phyloP scores from a whole-genome alignment of 2,329 filamentous ascomycete species.

The Kalaharituber pfeilii region DNA sequence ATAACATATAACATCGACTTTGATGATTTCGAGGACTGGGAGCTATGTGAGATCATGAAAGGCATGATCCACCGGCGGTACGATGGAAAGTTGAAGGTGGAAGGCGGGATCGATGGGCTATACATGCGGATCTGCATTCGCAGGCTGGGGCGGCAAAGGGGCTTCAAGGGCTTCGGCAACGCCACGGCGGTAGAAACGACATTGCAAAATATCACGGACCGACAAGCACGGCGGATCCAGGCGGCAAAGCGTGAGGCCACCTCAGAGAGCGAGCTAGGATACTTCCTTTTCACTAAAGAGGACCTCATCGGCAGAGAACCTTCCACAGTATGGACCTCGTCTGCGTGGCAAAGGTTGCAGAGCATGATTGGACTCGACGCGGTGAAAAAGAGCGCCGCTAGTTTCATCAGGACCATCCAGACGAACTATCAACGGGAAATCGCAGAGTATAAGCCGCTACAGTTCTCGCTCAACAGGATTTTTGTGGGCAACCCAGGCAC shows the following conservation, averaged over 20 bases:
- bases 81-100: conserved; percentile 38
- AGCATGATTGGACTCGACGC: conserved; percentile 39
- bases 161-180: conserved; percentile 53
- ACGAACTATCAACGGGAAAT: conserved; percentile 51
- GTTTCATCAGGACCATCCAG: conserved; percentile 43
- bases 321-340: conserved; percentile 34
- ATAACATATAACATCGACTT: conserved; percentile 51
- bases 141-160: conserved; percentile 44
- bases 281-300: conserved; percentile 43
- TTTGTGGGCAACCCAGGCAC: conserved; percentile 59
- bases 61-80: conserved; percentile 40
- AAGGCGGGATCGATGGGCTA: conserved; percentile 41
- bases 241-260: background rate
- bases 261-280: conserved; percentile 31
- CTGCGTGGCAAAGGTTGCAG: conserved; percentile 43
- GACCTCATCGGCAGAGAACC: conserved; percentile 58
- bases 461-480: conserved; percentile 48
- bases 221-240: conserved; percentile 41
- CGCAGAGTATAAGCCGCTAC: conserved; percentile 39
- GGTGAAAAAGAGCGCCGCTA: conserved; percentile 45
- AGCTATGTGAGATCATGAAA: conserved; percentile 45
- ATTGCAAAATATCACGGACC: conserved; percentile 36
- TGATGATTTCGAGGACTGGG: conserved; percentile 47
- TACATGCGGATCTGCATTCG: conserved; percentile 46
- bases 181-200: conserved; percentile 50